A percentile compares a stretch with the other conserved stretches of the same genome.
phyloP scores from a whole-genome alignment of 2,329 filamentous ascomycete species.

The Dichotomopilus funicola region DNA sequence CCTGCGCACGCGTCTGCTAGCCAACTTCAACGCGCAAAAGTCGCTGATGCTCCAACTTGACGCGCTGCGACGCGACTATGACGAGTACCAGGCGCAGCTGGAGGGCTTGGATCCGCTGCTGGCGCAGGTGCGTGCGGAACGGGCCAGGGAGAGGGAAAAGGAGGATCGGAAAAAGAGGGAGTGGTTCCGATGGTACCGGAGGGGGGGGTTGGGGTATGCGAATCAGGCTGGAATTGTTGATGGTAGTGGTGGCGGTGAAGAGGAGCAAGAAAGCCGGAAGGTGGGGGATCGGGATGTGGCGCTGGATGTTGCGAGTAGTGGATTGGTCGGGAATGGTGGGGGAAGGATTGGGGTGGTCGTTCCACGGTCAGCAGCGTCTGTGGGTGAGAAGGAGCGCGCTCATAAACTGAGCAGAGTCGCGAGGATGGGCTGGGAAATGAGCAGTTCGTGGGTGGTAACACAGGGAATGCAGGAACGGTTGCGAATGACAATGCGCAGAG shows the following conservation, averaged over 20 bases:
- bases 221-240: background rate
- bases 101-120: background rate
- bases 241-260: background rate
- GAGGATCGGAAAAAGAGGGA: constrained; percentile 9
- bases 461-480: no score
- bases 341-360: background rate
- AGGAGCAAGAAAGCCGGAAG: background rate
- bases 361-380: no score
- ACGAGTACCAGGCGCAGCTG: background rate
- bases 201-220: constrained; percentile 6
- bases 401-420: no score
- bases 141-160: background rate
- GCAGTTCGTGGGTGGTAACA: no score
- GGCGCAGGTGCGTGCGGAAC: background rate
- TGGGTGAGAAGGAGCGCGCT: no score
- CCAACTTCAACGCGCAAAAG: constrained; percentile 27
- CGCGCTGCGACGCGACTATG: constrained; percentile 2
- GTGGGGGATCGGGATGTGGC: no score
- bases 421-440: no score
- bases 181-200: constrained; percentile 13
- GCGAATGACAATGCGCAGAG: no score
- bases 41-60: constrained; percentile 9
- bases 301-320: background rate
- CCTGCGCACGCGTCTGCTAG: constrained; percentile 17
- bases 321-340: background rate